phyloP scores from a whole-genome alignment of 768 basidiomycete genomes.

The Zangia roseola region DNA sequence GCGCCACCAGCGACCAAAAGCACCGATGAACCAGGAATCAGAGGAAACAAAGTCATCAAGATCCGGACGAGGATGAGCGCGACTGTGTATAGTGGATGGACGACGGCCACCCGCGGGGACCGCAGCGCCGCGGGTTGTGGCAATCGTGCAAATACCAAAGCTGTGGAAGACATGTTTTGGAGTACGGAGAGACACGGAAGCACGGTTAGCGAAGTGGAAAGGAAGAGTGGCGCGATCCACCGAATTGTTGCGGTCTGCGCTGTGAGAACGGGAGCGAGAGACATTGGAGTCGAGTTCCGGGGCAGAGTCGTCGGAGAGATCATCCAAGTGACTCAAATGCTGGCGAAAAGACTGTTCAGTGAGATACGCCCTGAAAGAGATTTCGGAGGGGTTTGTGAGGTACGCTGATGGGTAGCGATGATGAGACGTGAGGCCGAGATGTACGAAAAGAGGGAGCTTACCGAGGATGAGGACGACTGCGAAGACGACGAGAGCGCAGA shows the following conservation, averaged over 20 bases:
- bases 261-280: conserved; percentile 25
- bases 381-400: conserved; percentile 92
- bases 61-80: conserved; percentile 29
- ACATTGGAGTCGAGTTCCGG: conserved; percentile 33
- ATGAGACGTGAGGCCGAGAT: background rate
- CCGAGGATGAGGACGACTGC: conserved; percentile 73
- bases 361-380: conserved; percentile 90
- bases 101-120: conserved; percentile 56
- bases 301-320: conserved; percentile 51
- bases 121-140: conserved; percentile 39
- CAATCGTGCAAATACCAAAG: conserved; percentile 86
- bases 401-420: conserved; percentile 57
- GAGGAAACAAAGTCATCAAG: conserved; percentile 52
- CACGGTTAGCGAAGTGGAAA: conserved; percentile 90
- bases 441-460: conserved; percentile 37
- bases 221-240: conserved; percentile 31
- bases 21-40: conserved; percentile 88
- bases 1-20: conserved; percentile 90
- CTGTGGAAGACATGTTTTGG: conserved; percentile 86
- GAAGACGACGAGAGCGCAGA: conserved; percentile 66
- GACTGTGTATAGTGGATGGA: conserved; percentile 31
- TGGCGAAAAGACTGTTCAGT: conserved; percentile 98
- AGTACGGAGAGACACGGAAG: conserved; percentile 89
- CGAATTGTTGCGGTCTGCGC: conserved; percentile 16
- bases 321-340: conserved; percentile 84